Conservation (phyloP, 768 basidiomycete genomes). For the Calocybe gangraenosa region DNA sequence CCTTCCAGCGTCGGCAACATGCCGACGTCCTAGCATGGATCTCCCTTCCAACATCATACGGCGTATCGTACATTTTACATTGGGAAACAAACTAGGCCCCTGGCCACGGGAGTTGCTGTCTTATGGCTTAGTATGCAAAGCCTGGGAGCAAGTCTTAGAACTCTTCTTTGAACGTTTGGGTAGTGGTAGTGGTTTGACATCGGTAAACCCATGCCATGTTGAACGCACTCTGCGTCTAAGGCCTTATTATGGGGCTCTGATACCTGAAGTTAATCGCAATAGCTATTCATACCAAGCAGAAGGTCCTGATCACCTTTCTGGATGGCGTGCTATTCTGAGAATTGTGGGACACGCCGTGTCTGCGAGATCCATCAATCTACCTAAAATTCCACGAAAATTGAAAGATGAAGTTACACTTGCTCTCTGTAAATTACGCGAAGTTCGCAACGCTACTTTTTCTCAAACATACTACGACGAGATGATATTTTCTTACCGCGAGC, state of each 20-base stretch:
- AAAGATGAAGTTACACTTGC: background rate
- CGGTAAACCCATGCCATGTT: too few relatives aligned
- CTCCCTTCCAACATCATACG: background rate
- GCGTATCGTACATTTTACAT: background rate
- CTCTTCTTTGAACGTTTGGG: too few relatives aligned
- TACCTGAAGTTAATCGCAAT: background rate
- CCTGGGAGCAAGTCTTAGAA: background rate
- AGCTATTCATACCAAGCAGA: background rate
- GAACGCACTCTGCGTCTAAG: background rate
- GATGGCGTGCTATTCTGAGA: background rate
- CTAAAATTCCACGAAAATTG: background rate
- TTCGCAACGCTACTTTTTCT: too few relatives aligned
- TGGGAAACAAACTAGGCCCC: background rate
- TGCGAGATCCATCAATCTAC: background rate
- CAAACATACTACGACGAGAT: background rate
- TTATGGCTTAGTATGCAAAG: background rate
- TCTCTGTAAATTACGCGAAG: too few relatives aligned
- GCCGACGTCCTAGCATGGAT: too few relatives aligned
- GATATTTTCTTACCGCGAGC: too few relatives aligned
- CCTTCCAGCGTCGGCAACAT: too few relatives aligned
- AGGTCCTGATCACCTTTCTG: background rate
- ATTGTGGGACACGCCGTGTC: background rate
- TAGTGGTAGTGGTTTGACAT: too few relatives aligned
- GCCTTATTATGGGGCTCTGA: too few relatives aligned
- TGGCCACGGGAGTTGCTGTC: background rate